A percentile compares a stretch with the other conserved stretches of the same genome.
Evolutionary conservation across 176 grass and related monocot species (phyloP).

Genomic region (Eremochloa ophiuroides): DNA sequence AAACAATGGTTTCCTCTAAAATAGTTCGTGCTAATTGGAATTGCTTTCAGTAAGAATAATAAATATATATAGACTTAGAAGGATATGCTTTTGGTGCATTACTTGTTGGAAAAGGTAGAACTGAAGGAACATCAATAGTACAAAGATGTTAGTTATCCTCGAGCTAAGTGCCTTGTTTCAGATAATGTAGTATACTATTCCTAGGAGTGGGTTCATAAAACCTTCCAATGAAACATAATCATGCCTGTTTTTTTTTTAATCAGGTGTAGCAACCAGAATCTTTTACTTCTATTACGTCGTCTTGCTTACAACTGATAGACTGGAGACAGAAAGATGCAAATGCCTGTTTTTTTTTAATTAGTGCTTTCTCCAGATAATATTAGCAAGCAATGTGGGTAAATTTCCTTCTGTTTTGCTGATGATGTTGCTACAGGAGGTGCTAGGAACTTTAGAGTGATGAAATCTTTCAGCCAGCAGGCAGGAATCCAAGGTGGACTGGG

Average conservation of each 20-base stretch:
- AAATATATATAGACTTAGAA: background rate
- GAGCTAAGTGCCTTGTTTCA: slow-evolving; percentile 16
- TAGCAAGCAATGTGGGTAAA: slow-evolving; percentile 25
- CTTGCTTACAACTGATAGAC: slow-evolving; percentile 30
- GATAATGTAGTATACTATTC: slow-evolving; percentile 22
- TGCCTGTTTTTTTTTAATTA: slow-evolving; percentile 2
- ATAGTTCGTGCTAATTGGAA: background rate
- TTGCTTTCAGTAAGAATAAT: background rate
- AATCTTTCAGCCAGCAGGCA: slow-evolving; percentile 77
- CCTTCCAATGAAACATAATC: slow-evolving; percentile 8
- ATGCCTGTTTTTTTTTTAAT: no score
- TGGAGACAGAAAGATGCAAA: slow-evolving; percentile 11
- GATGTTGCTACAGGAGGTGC: slow-evolving; percentile 51
- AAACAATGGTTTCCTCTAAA: background rate
- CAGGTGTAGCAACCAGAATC: slow-evolving; percentile 32
- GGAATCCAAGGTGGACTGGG: slow-evolving; percentile 69
- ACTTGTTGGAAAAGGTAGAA: slow-evolving; percentile 26
- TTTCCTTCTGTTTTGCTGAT: background rate
- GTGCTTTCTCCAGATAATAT: slow-evolving; percentile 21
- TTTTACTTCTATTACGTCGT: slow-evolving; percentile 57
- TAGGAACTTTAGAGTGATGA: slow-evolving; percentile 80
- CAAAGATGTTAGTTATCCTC: slow-evolving; percentile 50
- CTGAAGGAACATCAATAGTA: slow-evolving; percentile 9
- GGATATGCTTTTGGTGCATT: slow-evolving; percentile 13
- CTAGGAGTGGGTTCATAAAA: slow-evolving; percentile 7